These are phyloP conservation scores for Pistacia vera DNA, from an alignment of 345 rosid genomes.

Conservation along the genomic window DNA sequence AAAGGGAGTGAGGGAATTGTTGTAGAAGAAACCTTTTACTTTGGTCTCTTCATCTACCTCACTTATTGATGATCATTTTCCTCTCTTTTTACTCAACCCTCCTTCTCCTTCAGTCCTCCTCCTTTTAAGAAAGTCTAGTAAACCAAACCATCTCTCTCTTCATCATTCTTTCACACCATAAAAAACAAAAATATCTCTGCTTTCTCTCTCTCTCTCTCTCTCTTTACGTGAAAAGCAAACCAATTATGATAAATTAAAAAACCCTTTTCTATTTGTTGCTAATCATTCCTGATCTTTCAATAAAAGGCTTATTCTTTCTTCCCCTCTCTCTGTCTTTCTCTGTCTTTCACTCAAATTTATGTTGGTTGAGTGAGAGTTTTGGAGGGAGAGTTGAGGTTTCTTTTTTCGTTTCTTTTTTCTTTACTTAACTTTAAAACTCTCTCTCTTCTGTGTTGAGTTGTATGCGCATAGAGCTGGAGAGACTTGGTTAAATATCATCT, in stretches of 20 bases:
- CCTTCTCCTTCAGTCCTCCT: neutral
- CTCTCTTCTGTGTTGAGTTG: neutral
- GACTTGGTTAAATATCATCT: conserved; percentile 14
- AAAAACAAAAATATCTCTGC: too few species aligned
- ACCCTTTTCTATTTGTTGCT: too few species aligned
- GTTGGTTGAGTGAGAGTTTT: conserved; percentile 9
- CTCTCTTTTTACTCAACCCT: conserved; percentile 27
- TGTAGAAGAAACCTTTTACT: too few species aligned
- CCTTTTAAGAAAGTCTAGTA: neutral
- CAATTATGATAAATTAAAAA: too few species aligned
- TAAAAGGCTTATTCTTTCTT: conserved; percentile 5
- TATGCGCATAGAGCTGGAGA: neutral
- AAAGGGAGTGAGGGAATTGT: too few species aligned
- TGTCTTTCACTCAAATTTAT: conserved; percentile 11
- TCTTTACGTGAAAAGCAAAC: too few species aligned
- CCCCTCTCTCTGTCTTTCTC: neutral
- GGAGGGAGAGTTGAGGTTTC: conserved; percentile 12
- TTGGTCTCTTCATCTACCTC: too few species aligned
- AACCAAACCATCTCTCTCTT: conserved; percentile 14
- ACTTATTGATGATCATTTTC: conserved; percentile 11
- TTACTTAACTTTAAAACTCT: neutral
- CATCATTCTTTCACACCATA: too few species aligned
- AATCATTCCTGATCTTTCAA: neutral
- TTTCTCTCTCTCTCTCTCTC: too few species aligned
- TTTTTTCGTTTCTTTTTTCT: conserved; percentile 14